Evolutionary conservation across 1,284 basidiomycete species (phyloP).

Genomic region (Anthracocystis panici-leucophaei): DNA sequence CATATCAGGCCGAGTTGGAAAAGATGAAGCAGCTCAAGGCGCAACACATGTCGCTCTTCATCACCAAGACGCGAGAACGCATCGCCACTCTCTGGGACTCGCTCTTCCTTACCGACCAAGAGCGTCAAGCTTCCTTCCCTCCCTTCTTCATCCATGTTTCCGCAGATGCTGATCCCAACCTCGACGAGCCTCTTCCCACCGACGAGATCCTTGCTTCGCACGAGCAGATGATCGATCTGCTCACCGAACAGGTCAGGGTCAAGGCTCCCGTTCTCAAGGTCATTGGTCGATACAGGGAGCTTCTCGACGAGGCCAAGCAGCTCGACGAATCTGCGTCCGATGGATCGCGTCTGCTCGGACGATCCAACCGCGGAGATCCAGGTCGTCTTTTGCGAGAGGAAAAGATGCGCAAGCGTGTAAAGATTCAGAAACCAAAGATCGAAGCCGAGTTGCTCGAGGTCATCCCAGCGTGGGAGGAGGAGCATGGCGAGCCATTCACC

Average conservation of each 20-base stretch:
- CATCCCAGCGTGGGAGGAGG: slow-evolving; percentile 89
- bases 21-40: slow-evolving; percentile 89
- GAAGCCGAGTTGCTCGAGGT: slow-evolving; percentile 85
- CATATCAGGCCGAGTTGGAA: slow-evolving; percentile 89
- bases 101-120: slow-evolving; percentile 84
- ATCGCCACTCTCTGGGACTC: slow-evolving; percentile 87
- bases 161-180: slow-evolving; percentile 38
- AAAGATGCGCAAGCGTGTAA: slow-evolving; percentile 96
- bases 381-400: slow-evolving; percentile 84
- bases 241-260: slow-evolving; percentile 82
- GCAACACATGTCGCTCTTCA: slow-evolving; percentile 86
- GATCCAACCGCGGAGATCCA: slow-evolving; percentile 76
- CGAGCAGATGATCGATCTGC: slow-evolving; percentile 84
- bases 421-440: slow-evolving; percentile 89
- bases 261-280: slow-evolving; percentile 82
- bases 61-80: slow-evolving; percentile 83
- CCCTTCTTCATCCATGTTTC: slow-evolving; percentile 52
- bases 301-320: slow-evolving; percentile 91
- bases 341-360: slow-evolving; percentile 56
- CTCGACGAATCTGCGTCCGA: slow-evolving; percentile 78
- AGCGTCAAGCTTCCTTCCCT: slow-evolving; percentile 74
- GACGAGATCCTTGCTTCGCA: slow-evolving; percentile 79
- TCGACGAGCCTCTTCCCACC: slow-evolving; percentile 48
- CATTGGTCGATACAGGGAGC: slow-evolving; percentile 88
- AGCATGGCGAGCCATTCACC: slow-evolving; percentile 81